Evolutionary conservation across 441 rosid species (phyloP).

Genomic region (Geranium incanum): DNA sequence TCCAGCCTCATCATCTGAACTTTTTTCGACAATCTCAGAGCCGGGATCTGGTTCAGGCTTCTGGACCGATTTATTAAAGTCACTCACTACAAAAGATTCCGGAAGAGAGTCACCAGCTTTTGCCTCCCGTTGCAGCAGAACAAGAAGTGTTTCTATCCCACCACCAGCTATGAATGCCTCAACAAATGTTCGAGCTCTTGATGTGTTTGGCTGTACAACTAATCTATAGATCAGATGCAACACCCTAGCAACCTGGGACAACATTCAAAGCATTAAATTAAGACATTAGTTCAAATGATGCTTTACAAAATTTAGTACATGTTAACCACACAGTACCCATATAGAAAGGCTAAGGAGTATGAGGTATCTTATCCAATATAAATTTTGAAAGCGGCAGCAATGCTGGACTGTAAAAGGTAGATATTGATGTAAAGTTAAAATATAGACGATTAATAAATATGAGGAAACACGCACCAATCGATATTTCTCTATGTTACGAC

Average conservation of each 20-base stretch:
- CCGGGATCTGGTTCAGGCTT: conserved; percentile 36
- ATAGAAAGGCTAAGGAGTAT: neutral
- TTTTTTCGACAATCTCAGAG: conserved; percentile 29
- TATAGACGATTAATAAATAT: neutral
- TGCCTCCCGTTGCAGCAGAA: conserved; percentile 90
- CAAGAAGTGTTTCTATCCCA: conserved; percentile 96
- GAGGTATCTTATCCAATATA: conserved; percentile 10
- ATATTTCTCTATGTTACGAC: neutral
- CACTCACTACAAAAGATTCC: conserved; percentile 33
- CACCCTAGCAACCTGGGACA: conserved; percentile 76
- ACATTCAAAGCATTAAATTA: conserved; percentile 19
- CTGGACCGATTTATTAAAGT: conserved; percentile 31
- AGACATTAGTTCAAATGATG: conserved; percentile 11
- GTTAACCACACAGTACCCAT: conserved; percentile 12
- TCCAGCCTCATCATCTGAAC: conserved; percentile 22
- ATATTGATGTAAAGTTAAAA: neutral
- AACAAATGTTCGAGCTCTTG: conserved; percentile 72
- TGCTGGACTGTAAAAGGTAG: conserved; percentile 6
- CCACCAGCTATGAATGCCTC: conserved; percentile 79
- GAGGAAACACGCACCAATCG: neutral
- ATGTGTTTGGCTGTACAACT: conserved; percentile 87
- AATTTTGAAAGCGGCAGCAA: neutral
- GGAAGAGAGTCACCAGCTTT: conserved; percentile 64
- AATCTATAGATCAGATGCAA: conserved; percentile 84
- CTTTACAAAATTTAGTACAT: neutral